Evolutionary conservation across 768 basidiomycete genomes (phyloP).

Genomic region (Lentinula edodes): DNA sequence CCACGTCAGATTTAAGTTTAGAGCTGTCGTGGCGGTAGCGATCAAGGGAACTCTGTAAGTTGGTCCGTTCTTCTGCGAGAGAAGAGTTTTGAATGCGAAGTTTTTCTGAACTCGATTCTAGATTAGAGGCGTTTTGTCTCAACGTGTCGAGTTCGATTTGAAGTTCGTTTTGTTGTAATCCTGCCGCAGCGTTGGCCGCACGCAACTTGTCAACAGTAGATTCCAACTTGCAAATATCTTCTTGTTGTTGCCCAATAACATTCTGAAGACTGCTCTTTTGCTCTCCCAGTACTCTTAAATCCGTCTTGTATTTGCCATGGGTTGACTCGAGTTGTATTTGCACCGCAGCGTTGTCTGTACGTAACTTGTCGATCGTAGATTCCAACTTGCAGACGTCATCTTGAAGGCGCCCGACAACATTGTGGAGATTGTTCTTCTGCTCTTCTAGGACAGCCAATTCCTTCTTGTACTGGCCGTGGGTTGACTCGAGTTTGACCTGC

Average conservation of each 20-base stretch:
- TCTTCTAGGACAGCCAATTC: slow-evolving; percentile 37
- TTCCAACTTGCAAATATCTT: slow-evolving; percentile 13
- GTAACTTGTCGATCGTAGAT: slow-evolving; percentile 16
- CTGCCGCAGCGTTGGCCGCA: not conserved
- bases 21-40: not conserved
- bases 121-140: slow-evolving; percentile 12
- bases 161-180: slow-evolving; percentile 9
- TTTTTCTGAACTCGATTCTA: slow-evolving; percentile 22
- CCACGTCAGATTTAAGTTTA: not conserved
- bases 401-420: not conserved
- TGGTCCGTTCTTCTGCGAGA: not conserved
- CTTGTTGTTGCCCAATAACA: not conserved
- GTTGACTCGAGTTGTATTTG: not conserved
- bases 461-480: slow-evolving; percentile 22
- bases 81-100: not conserved
- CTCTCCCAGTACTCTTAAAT: slow-evolving; percentile 35
- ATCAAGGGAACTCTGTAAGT: not conserved
- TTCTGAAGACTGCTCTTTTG: slow-evolving; percentile 27
- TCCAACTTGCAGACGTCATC: slow-evolving; percentile 13
- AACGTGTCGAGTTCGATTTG: slow-evolving; percentile 12
- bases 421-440: slow-evolving; percentile 27
- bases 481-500: slow-evolving; percentile 1
- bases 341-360: slow-evolving; percentile 16
- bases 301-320: slow-evolving; percentile 25
- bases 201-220: slow-evolving; percentile 17